Percentiles rank a stretch among this genome's conserved stretches.
Evolutionary conservation across 2,329 filamentous ascomycete species (phyloP).

Genomic region (Aspergillus sp.): DNA sequence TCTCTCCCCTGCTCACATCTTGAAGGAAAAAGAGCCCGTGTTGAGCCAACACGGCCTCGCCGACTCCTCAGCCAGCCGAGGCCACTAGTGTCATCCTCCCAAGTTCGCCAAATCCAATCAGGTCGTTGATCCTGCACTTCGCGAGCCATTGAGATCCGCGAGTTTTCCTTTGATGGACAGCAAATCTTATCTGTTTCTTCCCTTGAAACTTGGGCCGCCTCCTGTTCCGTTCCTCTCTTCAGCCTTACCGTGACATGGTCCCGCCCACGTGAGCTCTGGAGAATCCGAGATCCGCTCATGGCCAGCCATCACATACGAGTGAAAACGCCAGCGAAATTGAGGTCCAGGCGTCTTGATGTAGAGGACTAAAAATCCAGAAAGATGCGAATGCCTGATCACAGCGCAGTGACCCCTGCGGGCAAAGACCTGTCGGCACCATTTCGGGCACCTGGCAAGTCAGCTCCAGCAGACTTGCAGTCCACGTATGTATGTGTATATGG

Average conservation of each 20-base stretch:
- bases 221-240: not conserved
- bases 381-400: not conserved
- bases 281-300: not conserved
- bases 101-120: not conserved
- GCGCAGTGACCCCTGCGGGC: not conserved
- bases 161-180: not conserved
- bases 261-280: not conserved
- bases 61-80: slow-evolving; percentile 19
- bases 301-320: too few relatives aligned
- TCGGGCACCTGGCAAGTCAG: not conserved
- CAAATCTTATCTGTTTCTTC: not conserved
- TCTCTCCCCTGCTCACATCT: not conserved
- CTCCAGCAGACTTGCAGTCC: not conserved
- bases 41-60: slow-evolving; percentile 9
- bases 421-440: not conserved
- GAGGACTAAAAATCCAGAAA: not conserved
- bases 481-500: slow-evolving; percentile 1
- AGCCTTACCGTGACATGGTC: not conserved
- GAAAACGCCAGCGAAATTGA: too few relatives aligned
- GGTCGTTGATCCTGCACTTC: not conserved
- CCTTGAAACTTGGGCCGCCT: not conserved
- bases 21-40: not conserved
- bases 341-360: too few relatives aligned
- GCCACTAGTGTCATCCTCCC: slow-evolving; percentile 10
- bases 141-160: not conserved